Evolutionary conservation across 352 stramenopile species (phyloP).

Genomic region (Phytophthora sp.): DNA sequence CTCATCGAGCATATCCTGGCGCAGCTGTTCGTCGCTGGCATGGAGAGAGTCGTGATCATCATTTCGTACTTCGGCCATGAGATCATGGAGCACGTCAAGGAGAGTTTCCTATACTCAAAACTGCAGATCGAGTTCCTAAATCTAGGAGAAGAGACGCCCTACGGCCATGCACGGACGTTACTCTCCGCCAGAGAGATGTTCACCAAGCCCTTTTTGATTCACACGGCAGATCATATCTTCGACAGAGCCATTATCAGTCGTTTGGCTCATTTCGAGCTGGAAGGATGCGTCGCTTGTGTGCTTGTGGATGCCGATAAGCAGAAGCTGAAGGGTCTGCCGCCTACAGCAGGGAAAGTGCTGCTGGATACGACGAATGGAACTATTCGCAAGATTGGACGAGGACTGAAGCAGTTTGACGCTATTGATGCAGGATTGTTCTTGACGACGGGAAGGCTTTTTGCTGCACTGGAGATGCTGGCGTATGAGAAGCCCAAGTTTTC

Average conservation of each 20-base stretch:
- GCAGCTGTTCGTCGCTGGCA: conserved; percentile 82
- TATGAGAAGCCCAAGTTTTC: conserved; percentile 88
- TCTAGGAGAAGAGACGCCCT: conserved; percentile 76
- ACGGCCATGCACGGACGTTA: conserved; percentile 76
- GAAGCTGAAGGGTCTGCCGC: conserved; percentile 61
- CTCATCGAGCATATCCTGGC: conserved; percentile 84
- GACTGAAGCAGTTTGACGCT: conserved; percentile 73
- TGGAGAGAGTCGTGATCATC: conserved; percentile 86
- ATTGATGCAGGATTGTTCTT: conserved; percentile 84
- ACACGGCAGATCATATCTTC: conserved; percentile 88
- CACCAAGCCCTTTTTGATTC: conserved; percentile 81
- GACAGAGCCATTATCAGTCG: conserved; percentile 74
- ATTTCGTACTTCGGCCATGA: conserved; percentile 84
- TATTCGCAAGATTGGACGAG: conserved; percentile 73
- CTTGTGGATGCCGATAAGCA: conserved; percentile 74
- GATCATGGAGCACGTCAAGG: conserved; percentile 83
- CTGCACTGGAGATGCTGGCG: conserved; percentile 84
- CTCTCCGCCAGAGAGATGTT: conserved; percentile 84
- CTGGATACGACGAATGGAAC: conserved; percentile 48
- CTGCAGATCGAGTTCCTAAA: conserved; percentile 88
- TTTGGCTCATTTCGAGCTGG: conserved; percentile 74
- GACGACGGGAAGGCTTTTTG: conserved; percentile 71
- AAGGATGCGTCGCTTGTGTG: conserved; percentile 77
- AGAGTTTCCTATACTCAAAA: conserved; percentile 75
- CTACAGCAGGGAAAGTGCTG: conserved; percentile 75